A percentile compares a stretch with the other conserved stretches of the same genome.
These are phyloP conservation scores for Aspergillus eucalypticola DNA, from an alignment of 2,329 filamentous ascomycete genomes.

Conservation along the genomic window DNA sequence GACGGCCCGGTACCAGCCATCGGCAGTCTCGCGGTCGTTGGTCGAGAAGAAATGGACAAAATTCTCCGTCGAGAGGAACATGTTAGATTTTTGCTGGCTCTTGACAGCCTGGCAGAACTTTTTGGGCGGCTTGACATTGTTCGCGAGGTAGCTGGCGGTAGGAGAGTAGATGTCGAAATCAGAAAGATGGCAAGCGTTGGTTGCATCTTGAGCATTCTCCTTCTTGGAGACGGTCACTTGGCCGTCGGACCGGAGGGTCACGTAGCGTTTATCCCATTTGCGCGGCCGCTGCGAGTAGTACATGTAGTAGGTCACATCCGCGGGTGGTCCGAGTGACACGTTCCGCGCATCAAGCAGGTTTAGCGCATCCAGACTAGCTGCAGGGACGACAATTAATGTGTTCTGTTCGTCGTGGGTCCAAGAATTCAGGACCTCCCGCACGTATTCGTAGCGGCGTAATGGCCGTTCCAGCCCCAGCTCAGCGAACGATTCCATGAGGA, in stretches of 20 bases:
- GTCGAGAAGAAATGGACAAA: slow-evolving; percentile 92
- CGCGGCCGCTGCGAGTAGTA: slow-evolving; percentile 79
- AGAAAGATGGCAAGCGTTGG: slow-evolving; percentile 77
- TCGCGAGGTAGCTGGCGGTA: slow-evolving; percentile 65
- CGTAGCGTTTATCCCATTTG: slow-evolving; percentile 84
- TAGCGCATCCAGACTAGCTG: slow-evolving; percentile 52
- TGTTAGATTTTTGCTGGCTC: slow-evolving; percentile 82
- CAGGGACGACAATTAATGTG: slow-evolving; percentile 66
- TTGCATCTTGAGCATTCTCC: slow-evolving; percentile 65
- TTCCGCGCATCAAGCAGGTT: slow-evolving; percentile 60
- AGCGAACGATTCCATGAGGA: slow-evolving; percentile 76
- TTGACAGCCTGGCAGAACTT: slow-evolving; percentile 85
- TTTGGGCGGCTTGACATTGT: slow-evolving; percentile 78
- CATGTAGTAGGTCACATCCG: slow-evolving; percentile 68
- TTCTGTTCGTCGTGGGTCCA: slow-evolving; percentile 86
- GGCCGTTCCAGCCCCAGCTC: slow-evolving; percentile 78
- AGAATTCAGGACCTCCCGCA: slow-evolving; percentile 87
- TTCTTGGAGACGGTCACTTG: slow-evolving; percentile 74
- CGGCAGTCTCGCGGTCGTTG: slow-evolving; percentile 67
- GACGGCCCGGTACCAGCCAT: slow-evolving; percentile 68
- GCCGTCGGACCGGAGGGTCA: slow-evolving; percentile 72
- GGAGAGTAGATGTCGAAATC: slow-evolving; percentile 91
- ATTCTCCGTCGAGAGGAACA: slow-evolving; percentile 79
- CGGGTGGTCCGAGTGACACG: slow-evolving; percentile 65
- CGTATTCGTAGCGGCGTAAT: slow-evolving; percentile 79